These are phyloP conservation scores for Kodamaea leandrae DNA, from an alignment of 805 yeast genomes.

Conservation along the genomic window DNA sequence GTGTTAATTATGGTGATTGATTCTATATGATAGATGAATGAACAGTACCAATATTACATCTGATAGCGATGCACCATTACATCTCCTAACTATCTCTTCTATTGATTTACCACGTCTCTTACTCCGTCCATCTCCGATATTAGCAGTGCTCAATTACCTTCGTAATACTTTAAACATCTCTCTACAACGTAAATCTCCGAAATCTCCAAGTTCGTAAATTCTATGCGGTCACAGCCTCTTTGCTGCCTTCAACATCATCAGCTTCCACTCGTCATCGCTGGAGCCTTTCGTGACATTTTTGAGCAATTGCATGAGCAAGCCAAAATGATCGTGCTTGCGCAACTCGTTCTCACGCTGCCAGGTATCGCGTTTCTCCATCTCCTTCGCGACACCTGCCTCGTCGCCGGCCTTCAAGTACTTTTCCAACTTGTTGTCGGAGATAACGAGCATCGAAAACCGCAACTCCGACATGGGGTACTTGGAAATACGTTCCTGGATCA, in stretches of 20 bases:
- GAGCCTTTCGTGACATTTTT: constrained; percentile 37
- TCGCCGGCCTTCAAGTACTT: constrained; percentile 40
- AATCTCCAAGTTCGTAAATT: background rate
- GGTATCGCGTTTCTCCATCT: constrained; percentile 44
- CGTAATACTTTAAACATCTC: too few species aligned
- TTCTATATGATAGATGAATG: too few species aligned
- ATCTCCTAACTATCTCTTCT: too few species aligned
- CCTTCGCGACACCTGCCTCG: constrained; percentile 33
- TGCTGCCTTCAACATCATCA: constrained; percentile 25
- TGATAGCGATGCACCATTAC: too few species aligned
- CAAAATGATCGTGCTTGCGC: constrained; percentile 53
- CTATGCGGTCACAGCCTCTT: constrained; percentile 12
- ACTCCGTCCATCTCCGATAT: too few species aligned
- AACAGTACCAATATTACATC: too few species aligned
- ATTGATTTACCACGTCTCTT: too few species aligned
- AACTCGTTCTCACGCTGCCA: constrained; percentile 57
- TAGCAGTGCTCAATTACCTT: too few species aligned
- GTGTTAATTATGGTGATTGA: too few species aligned
- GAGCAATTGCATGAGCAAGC: constrained; percentile 46
- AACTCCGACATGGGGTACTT: constrained; percentile 47
- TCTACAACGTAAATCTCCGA: background rate
- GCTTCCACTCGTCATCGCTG: constrained; percentile 41
- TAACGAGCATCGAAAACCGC: constrained; percentile 54
- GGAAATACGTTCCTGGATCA: constrained; percentile 46
- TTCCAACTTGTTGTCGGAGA: constrained; percentile 49